phyloP scores from a whole-genome alignment of 176 grass and related monocot species.

The Metroxylon sagu region DNA sequence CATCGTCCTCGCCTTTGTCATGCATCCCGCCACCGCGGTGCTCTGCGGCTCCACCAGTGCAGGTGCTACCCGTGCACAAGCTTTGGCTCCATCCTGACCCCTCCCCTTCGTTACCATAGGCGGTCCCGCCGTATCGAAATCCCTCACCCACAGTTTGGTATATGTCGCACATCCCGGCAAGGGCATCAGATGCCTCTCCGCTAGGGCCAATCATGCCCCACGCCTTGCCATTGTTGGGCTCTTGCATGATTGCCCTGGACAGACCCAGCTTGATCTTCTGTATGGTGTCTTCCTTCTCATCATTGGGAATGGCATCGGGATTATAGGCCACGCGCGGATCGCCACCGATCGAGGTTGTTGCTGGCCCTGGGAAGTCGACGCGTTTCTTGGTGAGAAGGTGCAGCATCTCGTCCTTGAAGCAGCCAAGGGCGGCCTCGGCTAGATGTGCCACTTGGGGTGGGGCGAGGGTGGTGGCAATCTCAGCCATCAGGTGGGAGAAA shows the following conservation, averaged over 20 bases:
- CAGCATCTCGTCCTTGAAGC: slow-evolving; percentile 99
- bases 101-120: slow-evolving; percentile 31
- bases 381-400: slow-evolving; percentile 89
- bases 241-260: slow-evolving; percentile 63
- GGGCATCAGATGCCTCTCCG: not conserved
- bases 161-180: slow-evolving; percentile 25
- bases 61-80: slow-evolving; percentile 42
- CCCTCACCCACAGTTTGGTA: not conserved
- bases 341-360: not conserved
- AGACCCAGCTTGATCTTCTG: slow-evolving; percentile 71
- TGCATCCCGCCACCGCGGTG: not conserved
- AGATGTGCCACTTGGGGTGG: slow-evolving; percentile 87
- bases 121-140: slow-evolving; percentile 1
- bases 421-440: slow-evolving; percentile 83
- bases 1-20: slow-evolving; percentile 31
- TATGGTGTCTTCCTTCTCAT: slow-evolving; percentile 35
- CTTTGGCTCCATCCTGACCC: slow-evolving; percentile 64
- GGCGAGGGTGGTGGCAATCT: slow-evolving; percentile 85
- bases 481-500: slow-evolving; percentile 95
- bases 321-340: slow-evolving; percentile 6
- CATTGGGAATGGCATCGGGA: not conserved
- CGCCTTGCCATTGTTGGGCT: slow-evolving; percentile 30
- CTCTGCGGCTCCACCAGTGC: not conserved
- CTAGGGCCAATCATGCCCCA: slow-evolving; percentile 13
- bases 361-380: slow-evolving; percentile 19